Conservation (phyloP, 2,329 filamentous ascomycete species). For the Colletotrichum costaricense region DNA sequence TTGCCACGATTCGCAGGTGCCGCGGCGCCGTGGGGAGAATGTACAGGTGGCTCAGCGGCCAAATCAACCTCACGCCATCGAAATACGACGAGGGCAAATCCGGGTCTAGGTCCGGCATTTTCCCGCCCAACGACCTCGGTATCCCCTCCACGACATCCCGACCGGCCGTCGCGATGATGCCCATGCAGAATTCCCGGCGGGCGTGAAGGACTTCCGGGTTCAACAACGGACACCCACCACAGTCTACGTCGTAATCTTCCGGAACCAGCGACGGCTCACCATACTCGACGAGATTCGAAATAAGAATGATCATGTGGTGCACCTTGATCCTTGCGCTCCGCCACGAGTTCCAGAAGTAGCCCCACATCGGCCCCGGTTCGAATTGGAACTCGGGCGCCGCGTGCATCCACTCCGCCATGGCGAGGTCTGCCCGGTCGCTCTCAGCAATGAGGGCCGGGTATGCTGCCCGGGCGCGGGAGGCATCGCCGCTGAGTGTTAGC, state of each 20-base stretch:
- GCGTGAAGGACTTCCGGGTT: conserved; percentile 40
- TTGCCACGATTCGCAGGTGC: conserved; percentile 44
- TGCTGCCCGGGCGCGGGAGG: not conserved
- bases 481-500: not conserved
- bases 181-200: conserved; percentile 44
- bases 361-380: conserved; percentile 14
- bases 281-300: conserved; percentile 50
- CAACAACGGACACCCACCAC: conserved; percentile 34
- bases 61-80: conserved; percentile 51
- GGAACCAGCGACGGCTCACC: conserved; percentile 28
- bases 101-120: conserved; percentile 39
- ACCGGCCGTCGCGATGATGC: conserved; percentile 42
- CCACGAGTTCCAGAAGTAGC: conserved; percentile 48
- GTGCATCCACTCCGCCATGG: conserved; percentile 42
- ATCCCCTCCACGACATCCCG: conserved; percentile 44
- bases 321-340: conserved; percentile 47
- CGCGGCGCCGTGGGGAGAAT: conserved; percentile 42
- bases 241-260: not conserved
- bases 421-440: conserved; percentile 43
- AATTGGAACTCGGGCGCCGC: conserved; percentile 41
- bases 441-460: conserved; percentile 36
- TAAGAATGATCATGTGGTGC: conserved; percentile 45
- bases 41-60: conserved; percentile 49
- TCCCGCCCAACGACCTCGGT: conserved; percentile 41
- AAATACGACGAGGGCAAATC: conserved; percentile 47